A percentile compares a stretch with the other conserved stretches of the same genome.
Evolutionary conservation across 2,329 filamentous ascomycete species (phyloP).

Genomic region (Beauveria sp.): DNA sequence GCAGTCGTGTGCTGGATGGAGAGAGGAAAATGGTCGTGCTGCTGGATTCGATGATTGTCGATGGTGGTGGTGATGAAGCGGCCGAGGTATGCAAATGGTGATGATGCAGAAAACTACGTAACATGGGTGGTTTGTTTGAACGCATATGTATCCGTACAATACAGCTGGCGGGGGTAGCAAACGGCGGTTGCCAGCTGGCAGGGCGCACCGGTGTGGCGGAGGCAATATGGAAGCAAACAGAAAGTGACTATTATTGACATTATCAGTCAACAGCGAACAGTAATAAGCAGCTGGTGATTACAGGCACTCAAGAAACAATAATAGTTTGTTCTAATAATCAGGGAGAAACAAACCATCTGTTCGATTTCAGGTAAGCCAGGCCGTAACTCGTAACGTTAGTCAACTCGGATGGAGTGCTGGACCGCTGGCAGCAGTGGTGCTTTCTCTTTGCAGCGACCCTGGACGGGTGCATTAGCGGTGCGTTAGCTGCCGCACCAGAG

Average conservation of each 20-base stretch:
- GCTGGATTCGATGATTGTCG: background rate
- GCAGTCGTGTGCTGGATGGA: background rate
- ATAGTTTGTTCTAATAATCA: no score
- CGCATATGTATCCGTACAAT: background rate
- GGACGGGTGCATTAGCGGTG: background rate
- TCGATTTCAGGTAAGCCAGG: constrained; percentile 2
- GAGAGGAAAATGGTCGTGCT: background rate
- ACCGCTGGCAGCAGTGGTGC: no score
- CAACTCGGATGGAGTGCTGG: background rate
- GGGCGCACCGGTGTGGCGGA: background rate
- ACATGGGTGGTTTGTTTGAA: no score
- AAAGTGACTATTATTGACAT: background rate
- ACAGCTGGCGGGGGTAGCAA: background rate
- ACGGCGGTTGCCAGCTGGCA: constrained; percentile 1
- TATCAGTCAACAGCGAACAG: background rate
- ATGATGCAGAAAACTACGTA: background rate
- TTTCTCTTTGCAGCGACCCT: background rate
- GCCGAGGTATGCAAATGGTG: background rate
- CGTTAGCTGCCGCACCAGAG: constrained; percentile 6
- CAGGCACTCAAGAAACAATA: no score
- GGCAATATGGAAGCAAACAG: background rate
- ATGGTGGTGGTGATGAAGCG: background rate
- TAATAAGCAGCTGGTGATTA: background rate
- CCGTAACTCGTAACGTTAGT: no score
- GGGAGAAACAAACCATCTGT: no score